These are phyloP conservation scores for Ceratorhiza oryzae-sativae DNA, from an alignment of 1,284 basidiomycete species.

Conservation along the genomic window DNA sequence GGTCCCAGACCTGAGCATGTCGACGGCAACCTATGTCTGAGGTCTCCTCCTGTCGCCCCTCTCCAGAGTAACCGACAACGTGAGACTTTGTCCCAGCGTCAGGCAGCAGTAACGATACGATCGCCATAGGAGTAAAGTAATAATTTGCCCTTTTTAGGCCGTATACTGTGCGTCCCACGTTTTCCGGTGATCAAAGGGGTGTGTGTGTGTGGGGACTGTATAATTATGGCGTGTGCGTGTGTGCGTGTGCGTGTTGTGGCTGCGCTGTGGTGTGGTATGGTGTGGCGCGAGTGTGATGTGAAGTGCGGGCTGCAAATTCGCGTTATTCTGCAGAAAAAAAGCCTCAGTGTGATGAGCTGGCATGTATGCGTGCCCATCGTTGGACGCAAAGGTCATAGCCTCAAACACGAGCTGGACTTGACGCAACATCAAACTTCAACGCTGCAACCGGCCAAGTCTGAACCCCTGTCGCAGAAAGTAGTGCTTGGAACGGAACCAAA, in stretches of 20 bases:
- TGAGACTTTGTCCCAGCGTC: not conserved
- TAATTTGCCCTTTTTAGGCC: not conserved
- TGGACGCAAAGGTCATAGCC: not conserved
- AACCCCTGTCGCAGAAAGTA: constrained; percentile 10
- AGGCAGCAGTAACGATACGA: not conserved
- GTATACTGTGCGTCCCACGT: not conserved
- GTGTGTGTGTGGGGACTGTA: too few relatives aligned
- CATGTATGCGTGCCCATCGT: constrained; percentile 19
- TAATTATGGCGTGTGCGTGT: not conserved
- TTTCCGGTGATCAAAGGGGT: constrained; percentile 20
- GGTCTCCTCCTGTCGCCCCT: not conserved
- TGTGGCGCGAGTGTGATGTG: constrained; percentile 10
- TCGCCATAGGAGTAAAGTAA: not conserved
- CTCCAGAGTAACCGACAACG: not conserved
- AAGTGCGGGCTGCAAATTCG: not conserved
- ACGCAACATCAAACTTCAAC: not conserved
- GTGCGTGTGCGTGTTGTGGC: not conserved
- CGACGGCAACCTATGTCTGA: not conserved
- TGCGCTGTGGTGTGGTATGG: not conserved
- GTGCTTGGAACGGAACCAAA: not conserved
- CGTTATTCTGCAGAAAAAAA: not conserved
- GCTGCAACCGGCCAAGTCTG: constrained; percentile 1
- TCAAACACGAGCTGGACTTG: constrained; percentile 1
- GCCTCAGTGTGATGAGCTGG: not conserved
- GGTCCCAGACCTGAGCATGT: constrained; percentile 16